Evolutionary conservation across 192 early-diverging fungal genomes (phyloP), one percentile per base, ranked within the genome.

Genomic region (Diversispora eburnea): DNA sequence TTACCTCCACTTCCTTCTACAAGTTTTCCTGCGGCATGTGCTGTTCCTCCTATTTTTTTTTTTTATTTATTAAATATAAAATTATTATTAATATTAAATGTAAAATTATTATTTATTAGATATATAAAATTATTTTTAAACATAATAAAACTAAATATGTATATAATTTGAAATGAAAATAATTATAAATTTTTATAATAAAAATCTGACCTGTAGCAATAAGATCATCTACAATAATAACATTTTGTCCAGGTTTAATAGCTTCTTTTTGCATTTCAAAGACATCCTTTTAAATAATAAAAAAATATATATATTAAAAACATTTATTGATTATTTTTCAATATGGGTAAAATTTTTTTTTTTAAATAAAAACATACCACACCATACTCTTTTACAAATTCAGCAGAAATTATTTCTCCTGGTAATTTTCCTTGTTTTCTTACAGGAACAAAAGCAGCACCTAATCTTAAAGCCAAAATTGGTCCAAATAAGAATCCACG

Each of bases 401-500:
- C 82, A 51, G 88, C 94, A 33, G 76, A 79, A 39, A 83, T 87
- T 55, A 84, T 86, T 25, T 82, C 82, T 25, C 95, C 95, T 1
- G 97, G 96, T 45, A 98, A 88, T 84, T 99, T 99, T 39, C 98
- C 98, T 43, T 89, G 84, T 87, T 99, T 99, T 65, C 98, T 88
- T 57, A 97, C 92, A 47, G 98, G 98, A 0, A 88, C 96, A 84
- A 99, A 99, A 22, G 91, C 87, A 73, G 91, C 91, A 57, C 89
- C 89, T 17, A 99, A 84, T 79, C 91, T 90, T 74, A 88, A 81
- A 43, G 97, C 97, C 52, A 99, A 85, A 80, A 93, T 80, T 15
- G 98, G 95, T 6, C 96, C 95, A 47, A 99, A 89, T 56, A 99
- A 85, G 84, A 99, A 99, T 13, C 97, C 97, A 80, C 98, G 95